Percentiles rank a stretch among this genome's conserved stretches.
Conservation (phyloP, 441 rosid genomes). For the Caryocar brasiliense region DNA sequence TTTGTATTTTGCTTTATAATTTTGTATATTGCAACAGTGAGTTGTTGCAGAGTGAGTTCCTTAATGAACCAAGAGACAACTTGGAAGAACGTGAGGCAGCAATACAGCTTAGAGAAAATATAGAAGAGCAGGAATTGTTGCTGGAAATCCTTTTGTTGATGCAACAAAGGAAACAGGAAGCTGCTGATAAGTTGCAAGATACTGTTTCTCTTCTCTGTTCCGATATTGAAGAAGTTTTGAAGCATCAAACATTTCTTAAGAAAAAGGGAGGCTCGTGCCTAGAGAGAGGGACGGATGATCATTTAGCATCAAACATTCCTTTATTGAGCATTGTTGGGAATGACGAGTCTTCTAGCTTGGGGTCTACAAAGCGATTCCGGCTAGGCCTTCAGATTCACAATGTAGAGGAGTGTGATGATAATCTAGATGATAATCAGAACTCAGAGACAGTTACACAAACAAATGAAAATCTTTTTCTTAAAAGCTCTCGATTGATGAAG, state of each 20-base stretch:
- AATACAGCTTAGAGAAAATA: conserved; percentile 57
- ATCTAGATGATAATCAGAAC: conserved; percentile 29
- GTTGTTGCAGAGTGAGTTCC: conserved; percentile 71
- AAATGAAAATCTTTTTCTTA: conserved; percentile 45
- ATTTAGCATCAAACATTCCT: conserved; percentile 34
- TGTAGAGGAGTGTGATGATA: conserved; percentile 38
- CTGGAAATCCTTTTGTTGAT: conserved; percentile 72
- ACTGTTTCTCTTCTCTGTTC: conserved; percentile 61
- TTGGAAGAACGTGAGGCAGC: conserved; percentile 87
- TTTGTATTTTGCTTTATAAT: too few relatives aligned
- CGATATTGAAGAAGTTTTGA: conserved; percentile 71
- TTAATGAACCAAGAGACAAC: conserved; percentile 62
- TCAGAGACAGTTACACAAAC: conserved; percentile 28
- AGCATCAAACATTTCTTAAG: conserved; percentile 49
- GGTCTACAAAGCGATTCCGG: conserved; percentile 66
- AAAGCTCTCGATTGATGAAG: conserved; percentile 69
- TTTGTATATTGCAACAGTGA: conserved; percentile 65
- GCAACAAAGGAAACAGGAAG: conserved; percentile 71
- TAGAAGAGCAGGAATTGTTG: conserved; percentile 73
- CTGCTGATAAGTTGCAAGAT: conserved; percentile 57
- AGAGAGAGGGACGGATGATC: conserved; percentile 38
- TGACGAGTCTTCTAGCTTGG: conserved; percentile 42
- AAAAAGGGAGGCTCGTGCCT: conserved; percentile 34
- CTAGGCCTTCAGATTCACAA: conserved; percentile 29
- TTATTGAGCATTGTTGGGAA: conserved; percentile 22